Base-by-base conservation (phyloP, 2,329 filamentous ascomycete species). In the Alternaria sp. region DNA sequence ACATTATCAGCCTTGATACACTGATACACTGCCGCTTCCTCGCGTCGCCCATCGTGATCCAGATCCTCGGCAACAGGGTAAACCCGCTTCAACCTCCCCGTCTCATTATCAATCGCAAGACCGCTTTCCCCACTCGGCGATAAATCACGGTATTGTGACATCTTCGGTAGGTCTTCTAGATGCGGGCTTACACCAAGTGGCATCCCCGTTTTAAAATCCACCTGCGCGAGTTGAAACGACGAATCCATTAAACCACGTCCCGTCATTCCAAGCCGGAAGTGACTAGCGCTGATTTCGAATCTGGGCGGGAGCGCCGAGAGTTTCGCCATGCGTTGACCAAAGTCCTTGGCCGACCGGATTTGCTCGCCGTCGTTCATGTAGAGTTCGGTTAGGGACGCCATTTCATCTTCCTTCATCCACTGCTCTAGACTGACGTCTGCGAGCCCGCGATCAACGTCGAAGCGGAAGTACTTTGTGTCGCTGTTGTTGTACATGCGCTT, bases 391-490 rank as follows among this genome's bases (percentile, higher is more conserved):
- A 79, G 62, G 4, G 70, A 66, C n/a, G 75, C 76, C 77, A 79
- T 79, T 61, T 79, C 76, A 54, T 79, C 78, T 66, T 79, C 76
- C 50, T 75, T 75, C 76, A 79, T 79, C 77, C 78, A 80, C 59
- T 80, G 76, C 64, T 80, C 78, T 6, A 80, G 72, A 14, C 68
- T 74, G 27, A 79, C 67, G 43, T 80, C 74, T 28, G 73, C 77
- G 20, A 80, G 72, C 4, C 78, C 78, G n/a, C 75, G 73, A 55
- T 80, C 76, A 3, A 80, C 78, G 55, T 80, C 77, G 62, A 79
- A 79, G 32, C 78, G 77, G 65, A 72, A 78, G 65, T 80, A 79
- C 5, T 63, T 67, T 1, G 77, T 80, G n/a, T 67, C 66, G 0
- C 66, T 71, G 58, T 74, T 72, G 67, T 72, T 75, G 67, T 79